phyloP scores from a whole-genome alignment of 129 eudicot genomes.

The Centaurea solstitialis region DNA sequence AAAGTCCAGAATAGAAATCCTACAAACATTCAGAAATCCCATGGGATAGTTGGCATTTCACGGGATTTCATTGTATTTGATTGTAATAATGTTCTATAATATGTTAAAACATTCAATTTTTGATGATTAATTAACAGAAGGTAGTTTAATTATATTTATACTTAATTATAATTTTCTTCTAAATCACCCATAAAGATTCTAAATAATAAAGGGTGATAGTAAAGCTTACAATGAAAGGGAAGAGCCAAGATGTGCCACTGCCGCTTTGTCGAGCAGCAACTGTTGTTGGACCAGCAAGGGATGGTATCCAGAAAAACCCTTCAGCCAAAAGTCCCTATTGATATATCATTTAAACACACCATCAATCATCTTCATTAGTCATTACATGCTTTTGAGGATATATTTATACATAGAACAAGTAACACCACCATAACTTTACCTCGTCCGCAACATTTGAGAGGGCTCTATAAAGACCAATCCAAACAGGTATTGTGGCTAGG shows the following conservation, averaged over 20 bases:
- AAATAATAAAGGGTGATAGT: not conserved
- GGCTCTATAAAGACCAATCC: slow-evolving; percentile 99
- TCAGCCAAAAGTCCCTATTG: slow-evolving; percentile 82
- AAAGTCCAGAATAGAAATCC: not conserved
- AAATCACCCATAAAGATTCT: too few relatives aligned
- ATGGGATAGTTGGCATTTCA: not conserved
- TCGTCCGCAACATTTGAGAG: slow-evolving; percentile 98
- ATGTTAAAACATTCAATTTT: not conserved
- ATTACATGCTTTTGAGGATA: not conserved
- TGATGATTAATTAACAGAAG: too few relatives aligned
- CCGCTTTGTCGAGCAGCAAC: slow-evolving; percentile 91
- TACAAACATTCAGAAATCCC: not conserved
- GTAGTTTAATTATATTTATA: too few relatives aligned
- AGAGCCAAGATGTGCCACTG: slow-evolving; percentile 92
- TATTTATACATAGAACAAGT: not conserved
- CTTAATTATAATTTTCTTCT: too few relatives aligned
- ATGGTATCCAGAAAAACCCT: slow-evolving; percentile 99
- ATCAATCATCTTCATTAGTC: not conserved
- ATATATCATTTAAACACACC: not conserved
- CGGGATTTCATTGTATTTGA: not conserved
- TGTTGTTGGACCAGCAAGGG: slow-evolving; percentile 96
- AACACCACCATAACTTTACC: slow-evolving; percentile 39
- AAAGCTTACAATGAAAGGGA: slow-evolving; percentile 80
- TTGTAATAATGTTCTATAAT: too few relatives aligned
- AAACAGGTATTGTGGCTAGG: slow-evolving; percentile 94